Evolutionary conservation across 1,284 basidiomycete species (phyloP), one percentile per base, ranked within the genome.

Genomic region (Cryptococcus jaspeensis): DNA sequence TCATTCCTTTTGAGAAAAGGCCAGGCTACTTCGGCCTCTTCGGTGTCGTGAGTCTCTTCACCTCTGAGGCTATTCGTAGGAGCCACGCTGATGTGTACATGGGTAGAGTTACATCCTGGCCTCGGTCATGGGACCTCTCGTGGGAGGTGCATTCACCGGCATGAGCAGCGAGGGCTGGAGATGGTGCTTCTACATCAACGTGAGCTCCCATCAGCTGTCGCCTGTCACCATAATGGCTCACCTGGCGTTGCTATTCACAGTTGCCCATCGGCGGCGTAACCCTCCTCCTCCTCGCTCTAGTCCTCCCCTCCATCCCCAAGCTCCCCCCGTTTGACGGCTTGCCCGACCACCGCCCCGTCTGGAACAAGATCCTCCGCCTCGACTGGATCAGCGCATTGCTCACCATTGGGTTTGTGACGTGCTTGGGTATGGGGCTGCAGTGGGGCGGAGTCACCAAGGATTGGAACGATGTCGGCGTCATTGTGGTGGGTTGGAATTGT

Each of bases 161-260:
- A 60, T 60, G 41, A 49, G 61, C 36, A 35, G 23, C 6, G 16
- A 52, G 22, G 63, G 65, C 16, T 62, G 65, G 67, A 51, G 67
- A 46, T 69, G 65, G 67, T 69, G 66, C 50, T 69, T 69, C 50
- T 69, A 69, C 52, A 56, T 69, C 51, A 63, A 62, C 22, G 53
- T 62, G n/a, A 58, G 41, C 36, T 13, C 41, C 23, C 22, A 38
- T 51, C 43, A 20, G 2, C 18, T 1, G 36, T 47, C n/a, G 36
- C 11, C 45, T 38, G 13, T 12, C 16, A 41, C n/a, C 15, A 23
- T 11, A n/a, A 2, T 4, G 15, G 22, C 36, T 39, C 38, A 50
- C 58, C 36, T 28, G 12, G 51, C 25, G 22, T 13, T 39, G 25
- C 28, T 32, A 5, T 32, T 32, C 9, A 32, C 36, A 61, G 59